Evolutionary conservation across 176 grass and related monocot genomes (phyloP).

Genomic region (Saccharum officinarum): DNA sequence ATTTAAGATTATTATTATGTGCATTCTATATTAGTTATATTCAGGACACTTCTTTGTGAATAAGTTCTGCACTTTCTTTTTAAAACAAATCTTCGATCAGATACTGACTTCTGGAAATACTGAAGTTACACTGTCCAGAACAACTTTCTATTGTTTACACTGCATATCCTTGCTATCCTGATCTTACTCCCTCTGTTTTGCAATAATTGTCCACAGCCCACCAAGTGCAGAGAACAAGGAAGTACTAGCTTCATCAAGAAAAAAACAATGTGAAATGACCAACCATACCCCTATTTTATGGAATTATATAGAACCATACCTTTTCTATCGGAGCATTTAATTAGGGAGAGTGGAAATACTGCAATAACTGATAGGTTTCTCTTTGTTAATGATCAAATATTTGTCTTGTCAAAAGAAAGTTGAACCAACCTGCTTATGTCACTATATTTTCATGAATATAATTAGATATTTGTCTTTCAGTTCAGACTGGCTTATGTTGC

Average conservation of each 20-base stretch:
- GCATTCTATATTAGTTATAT: not conserved
- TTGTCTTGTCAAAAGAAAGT: slow-evolving; percentile 1
- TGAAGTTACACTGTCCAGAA: not conserved
- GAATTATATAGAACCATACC: not conserved
- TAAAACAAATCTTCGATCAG: not conserved
- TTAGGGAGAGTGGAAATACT: not conserved
- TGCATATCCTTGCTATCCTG: not conserved
- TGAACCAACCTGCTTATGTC: not conserved
- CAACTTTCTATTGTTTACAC: not conserved
- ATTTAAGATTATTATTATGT: not conserved
- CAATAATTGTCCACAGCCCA: not conserved
- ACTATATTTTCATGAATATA: slow-evolving; percentile 8
- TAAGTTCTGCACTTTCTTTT: not conserved
- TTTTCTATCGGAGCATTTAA: not conserved
- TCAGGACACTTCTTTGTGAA: not conserved
- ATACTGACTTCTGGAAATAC: not conserved
- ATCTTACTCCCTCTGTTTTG: not conserved
- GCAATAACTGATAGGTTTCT: not conserved
- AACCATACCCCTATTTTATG: not conserved
- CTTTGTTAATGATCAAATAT: slow-evolving; percentile 4
- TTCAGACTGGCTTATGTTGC: slow-evolving; percentile 96
- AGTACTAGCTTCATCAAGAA: not conserved
- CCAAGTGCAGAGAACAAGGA: not conserved
- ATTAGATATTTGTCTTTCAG: slow-evolving; percentile 48
- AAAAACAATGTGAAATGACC: not conserved